These are phyloP conservation scores for Fusarium sp. DNA, from an alignment of 2,329 filamentous ascomycete genomes.

Conservation along the genomic window DNA sequence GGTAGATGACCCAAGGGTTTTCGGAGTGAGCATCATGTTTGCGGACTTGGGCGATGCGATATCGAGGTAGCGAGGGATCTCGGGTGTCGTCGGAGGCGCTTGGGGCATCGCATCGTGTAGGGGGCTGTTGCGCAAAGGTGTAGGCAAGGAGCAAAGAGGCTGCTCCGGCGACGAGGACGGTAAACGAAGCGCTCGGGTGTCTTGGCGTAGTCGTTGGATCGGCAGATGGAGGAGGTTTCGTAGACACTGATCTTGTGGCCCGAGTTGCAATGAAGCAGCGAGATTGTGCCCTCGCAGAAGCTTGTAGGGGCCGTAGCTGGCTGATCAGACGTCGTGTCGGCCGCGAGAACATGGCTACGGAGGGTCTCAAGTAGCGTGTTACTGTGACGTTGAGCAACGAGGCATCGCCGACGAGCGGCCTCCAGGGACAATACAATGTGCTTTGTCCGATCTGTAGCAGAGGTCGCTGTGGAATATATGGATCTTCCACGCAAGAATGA, in stretches of 20 bases:
- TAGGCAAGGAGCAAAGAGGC: conserved; percentile 36
- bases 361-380: not conserved
- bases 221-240: not conserved
- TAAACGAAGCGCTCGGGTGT: conserved; percentile 5
- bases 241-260: not conserved
- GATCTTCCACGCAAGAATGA: conserved; percentile 16
- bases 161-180: conserved; percentile 25
- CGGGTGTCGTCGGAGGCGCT: conserved; percentile 41
- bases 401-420: conserved; percentile 18
- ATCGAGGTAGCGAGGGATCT: conserved; percentile 58
- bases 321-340: conserved; percentile 24
- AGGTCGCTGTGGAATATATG: conserved; percentile 24
- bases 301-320: conserved; percentile 23
- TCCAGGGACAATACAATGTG: conserved; percentile 5
- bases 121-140: conserved; percentile 25
- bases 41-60: conserved; percentile 60
- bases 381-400: conserved; percentile 6
- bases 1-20: conserved; percentile 70
- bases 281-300: conserved; percentile 18
- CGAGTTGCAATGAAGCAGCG: conserved; percentile 19
- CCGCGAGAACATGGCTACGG: conserved; percentile 29
- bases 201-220: conserved; percentile 6
- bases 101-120: conserved; percentile 35
- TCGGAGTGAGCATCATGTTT: conserved; percentile 62
- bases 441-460: conserved; percentile 1